Base-by-base conservation (phyloP, 2,329 filamentous ascomycete genomes). In the Dissoconium aciculare region DNA sequence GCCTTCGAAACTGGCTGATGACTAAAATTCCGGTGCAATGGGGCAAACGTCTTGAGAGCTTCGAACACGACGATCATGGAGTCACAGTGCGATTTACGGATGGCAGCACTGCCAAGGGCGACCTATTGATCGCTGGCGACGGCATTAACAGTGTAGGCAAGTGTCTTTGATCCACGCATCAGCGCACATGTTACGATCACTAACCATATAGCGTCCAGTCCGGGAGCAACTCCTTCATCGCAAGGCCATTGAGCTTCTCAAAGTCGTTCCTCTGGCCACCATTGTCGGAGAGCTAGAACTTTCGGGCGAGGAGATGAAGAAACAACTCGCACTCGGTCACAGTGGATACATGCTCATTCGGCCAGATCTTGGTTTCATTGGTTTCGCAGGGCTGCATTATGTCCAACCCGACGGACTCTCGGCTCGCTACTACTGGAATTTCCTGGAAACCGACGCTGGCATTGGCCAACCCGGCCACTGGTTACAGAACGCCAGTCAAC, bases 231-330 rank as follows among this genome's bases (percentile, higher is more conserved):
- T 26, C 6, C n/a, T 26, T n/a, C 6, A n/a, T 6, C 11, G n/a
- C n/a, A n/a, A n/a, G 15, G 24, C n/a, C 15, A 26, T n/a, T 13
- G 24, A 26, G n/a, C 24, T 26, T n/a, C n/a, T 26, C n/a, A 26
- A 26, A 13, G 15, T 26, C 15, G 24, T 26, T n/a, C 5, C 5
- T n/a, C 24, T 26, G 5, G 24, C 24, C 15, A 13, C 24, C n/a
- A 26, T 26, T 26, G 24, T 26, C 24, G 24, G 24, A 5, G 24
- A 26, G n/a, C n/a, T 26, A 6, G n/a, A 5, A 26, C n/a, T 26
- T 6, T n/a, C 11, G n/a, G 24, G 24, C n/a, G 24, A n/a, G 6
- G 24, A n/a, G n/a, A 12, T 26, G n/a, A 26, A 26, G n/a, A n/a
- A 13, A n/a, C 24, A 26, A 26, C n/a, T 26, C n/a, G 24, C 11